phyloP scores from a whole-genome alignment of 2,329 filamentous ascomycete species.

The Neopestalotiopsis sp. region DNA sequence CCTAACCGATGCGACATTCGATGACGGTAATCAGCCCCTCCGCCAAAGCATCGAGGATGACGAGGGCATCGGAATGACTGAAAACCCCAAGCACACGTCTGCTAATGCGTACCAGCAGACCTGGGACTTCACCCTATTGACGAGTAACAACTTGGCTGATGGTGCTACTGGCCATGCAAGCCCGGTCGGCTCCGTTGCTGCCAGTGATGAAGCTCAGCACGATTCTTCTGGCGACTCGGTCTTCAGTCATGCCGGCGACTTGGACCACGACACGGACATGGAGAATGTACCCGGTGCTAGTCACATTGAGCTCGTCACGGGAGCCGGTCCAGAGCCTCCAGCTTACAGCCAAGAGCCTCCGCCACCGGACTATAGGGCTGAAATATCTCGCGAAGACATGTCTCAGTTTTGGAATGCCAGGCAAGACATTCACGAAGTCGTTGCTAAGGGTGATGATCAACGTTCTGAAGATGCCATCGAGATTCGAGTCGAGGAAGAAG shows the following conservation, averaged over 20 bases:
- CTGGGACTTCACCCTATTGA: conserved; percentile 53
- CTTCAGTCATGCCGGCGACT: conserved; percentile 30
- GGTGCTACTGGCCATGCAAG: conserved; percentile 24
- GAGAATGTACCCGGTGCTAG: conserved; percentile 34
- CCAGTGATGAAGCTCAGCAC: conserved; percentile 43
- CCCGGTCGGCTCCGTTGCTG: conserved; percentile 34
- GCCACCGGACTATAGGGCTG: conserved; percentile 24
- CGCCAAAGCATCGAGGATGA: conserved; percentile 54
- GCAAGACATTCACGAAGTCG: conserved; percentile 46
- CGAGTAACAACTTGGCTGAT: conserved; percentile 33
- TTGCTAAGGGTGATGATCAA: conserved; percentile 39
- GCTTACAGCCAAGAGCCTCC: conserved; percentile 26
- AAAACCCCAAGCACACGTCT: conserved; percentile 36
- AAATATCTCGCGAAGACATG: conserved; percentile 35
- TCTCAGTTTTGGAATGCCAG: conserved; percentile 41
- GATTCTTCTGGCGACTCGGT: conserved; percentile 42
- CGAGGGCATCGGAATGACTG: conserved; percentile 50
- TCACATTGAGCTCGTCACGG: conserved; percentile 33
- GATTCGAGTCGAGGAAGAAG: conserved; percentile 53
- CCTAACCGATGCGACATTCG: conserved; percentile 25
- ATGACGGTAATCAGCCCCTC: conserved; percentile 34
- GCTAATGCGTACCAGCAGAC: conserved; percentile 30
- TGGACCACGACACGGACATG: conserved; percentile 29
- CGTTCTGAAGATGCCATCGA: conserved; percentile 54
- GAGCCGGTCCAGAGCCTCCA: conserved; percentile 25